A percentile compares a stretch with the other conserved stretches of the same genome.
phyloP scores from a whole-genome alignment of 108 stramenopile genomes.

The Fistulifera pelliculosa region DNA sequence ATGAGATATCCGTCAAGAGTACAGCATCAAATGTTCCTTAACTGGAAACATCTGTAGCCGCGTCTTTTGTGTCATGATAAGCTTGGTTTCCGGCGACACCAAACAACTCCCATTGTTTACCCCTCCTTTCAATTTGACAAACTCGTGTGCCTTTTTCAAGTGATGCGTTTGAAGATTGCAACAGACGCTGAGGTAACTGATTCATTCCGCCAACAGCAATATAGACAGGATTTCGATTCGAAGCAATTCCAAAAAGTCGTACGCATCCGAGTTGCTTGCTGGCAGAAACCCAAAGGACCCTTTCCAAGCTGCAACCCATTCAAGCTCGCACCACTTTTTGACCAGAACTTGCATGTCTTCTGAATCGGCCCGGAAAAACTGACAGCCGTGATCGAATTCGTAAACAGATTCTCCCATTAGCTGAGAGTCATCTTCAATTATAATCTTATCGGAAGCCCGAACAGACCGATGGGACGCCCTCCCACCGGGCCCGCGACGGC shows the following conservation, averaged over 20 bases:
- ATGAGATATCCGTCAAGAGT: conserved; percentile 46
- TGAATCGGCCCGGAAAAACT: conserved; percentile 58
- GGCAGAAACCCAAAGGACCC: conserved; percentile 24
- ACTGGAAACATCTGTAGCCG: not conserved
- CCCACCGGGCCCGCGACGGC: conserved; percentile 52
- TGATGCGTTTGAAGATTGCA: not conserved
- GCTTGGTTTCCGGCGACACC: conserved; percentile 37
- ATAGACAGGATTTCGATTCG: conserved; percentile 25
- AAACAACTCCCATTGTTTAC: conserved; percentile 24
- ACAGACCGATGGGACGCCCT: conserved; percentile 29
- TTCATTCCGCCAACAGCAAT: conserved; percentile 13
- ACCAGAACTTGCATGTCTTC: conserved; percentile 20
- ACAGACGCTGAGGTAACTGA: conserved; percentile 16
- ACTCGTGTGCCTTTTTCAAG: conserved; percentile 1
- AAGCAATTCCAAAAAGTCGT: conserved; percentile 52
- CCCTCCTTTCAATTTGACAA: not conserved
- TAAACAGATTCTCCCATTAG: conserved; percentile 1
- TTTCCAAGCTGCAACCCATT: conserved; percentile 36
- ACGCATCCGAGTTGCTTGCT: not conserved
- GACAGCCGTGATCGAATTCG: conserved; percentile 57
- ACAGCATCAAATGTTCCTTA: conserved; percentile 37
- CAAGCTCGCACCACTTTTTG: conserved; percentile 20
- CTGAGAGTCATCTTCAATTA: conserved; percentile 1
- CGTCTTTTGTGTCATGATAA: conserved; percentile 50
- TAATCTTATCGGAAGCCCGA: not conserved